phyloP scores from a whole-genome alignment of 306 rosid species.

The Cucumis sativus region DNA sequence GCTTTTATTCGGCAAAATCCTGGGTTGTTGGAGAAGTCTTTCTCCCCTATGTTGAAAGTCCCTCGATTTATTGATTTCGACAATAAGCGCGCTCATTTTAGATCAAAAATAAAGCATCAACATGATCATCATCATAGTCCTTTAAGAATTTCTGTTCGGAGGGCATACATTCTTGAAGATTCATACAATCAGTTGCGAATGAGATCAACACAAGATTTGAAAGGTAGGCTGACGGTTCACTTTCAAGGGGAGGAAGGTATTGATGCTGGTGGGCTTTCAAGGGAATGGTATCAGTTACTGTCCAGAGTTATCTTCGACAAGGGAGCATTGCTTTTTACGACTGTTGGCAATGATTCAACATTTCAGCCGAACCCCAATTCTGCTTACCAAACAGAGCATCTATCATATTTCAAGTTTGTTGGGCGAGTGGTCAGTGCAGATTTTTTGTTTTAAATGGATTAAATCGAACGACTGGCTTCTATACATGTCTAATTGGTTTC shows the following conservation, averaged over 20 bases:
- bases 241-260: slow-evolving; percentile 99
- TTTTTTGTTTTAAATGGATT: slow-evolving; percentile 8
- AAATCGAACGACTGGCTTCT: slow-evolving; percentile 4
- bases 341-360: slow-evolving; percentile 91
- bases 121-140: slow-evolving; percentile 95
- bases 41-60: slow-evolving; percentile 80
- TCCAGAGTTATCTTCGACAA: slow-evolving; percentile 94
- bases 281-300: slow-evolving; percentile 93
- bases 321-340: slow-evolving; percentile 88
- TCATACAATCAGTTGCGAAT: slow-evolving; percentile 91
- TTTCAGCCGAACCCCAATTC: slow-evolving; percentile 98
- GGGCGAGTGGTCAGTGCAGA: slow-evolving; percentile 86
- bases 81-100: slow-evolving; percentile 85
- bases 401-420: slow-evolving; percentile 92
- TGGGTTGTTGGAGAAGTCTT: slow-evolving; percentile 85
- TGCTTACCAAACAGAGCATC: slow-evolving; percentile 93
- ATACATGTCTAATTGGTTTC: slow-evolving; percentile 11
- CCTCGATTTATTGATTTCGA: slow-evolving; percentile 92
- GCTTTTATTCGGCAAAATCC: slow-evolving; percentile 95
- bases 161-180: slow-evolving; percentile 93
- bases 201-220: slow-evolving; percentile 76
- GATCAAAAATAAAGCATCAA: slow-evolving; percentile 90
- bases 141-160: slow-evolving; percentile 82
- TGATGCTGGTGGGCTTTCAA: slow-evolving; percentile 94
- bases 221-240: slow-evolving; percentile 93